A percentile compares a stretch with the other conserved stretches of the same genome.
phyloP scores from a whole-genome alignment of 805 yeast genomes.

The Trichomonascus vanleenenianus region DNA sequence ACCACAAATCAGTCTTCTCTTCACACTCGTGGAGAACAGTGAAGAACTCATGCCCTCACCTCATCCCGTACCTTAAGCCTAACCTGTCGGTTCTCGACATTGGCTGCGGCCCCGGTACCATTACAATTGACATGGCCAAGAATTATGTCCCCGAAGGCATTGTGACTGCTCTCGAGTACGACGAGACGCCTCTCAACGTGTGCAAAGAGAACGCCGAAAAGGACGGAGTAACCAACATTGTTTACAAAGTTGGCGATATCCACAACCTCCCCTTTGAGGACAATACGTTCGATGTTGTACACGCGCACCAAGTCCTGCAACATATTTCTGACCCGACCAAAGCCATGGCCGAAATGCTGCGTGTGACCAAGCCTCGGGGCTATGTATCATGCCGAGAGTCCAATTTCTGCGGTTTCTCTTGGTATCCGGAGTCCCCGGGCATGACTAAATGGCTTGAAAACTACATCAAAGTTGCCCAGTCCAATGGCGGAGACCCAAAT shows the following conservation, averaged over 20 bases:
- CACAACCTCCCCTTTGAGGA: conserved; percentile 31
- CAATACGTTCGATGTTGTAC: conserved; percentile 34
- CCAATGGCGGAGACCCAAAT: conserved; percentile 18
- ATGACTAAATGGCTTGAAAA: conserved; percentile 11
- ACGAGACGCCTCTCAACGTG: conserved; percentile 26
- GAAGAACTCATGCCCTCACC: conserved; percentile 24
- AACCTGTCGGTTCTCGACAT: conserved; percentile 31
- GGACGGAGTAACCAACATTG: conserved; percentile 16
- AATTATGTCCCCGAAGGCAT: conserved; percentile 26
- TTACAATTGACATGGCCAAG: conserved; percentile 30
- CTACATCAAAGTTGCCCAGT: conserved; percentile 12
- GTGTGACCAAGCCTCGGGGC: conserved; percentile 33
- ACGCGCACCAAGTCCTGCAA: conserved; percentile 33
- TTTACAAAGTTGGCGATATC: conserved; percentile 27
- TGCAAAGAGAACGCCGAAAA: conserved; percentile 18
- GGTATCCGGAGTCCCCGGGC: conserved; percentile 16
- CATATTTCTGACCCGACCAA: conserved; percentile 31
- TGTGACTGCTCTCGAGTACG: conserved; percentile 31
- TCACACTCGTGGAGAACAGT: conserved; percentile 33
- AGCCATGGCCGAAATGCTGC: conserved; percentile 31
- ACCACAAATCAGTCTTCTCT: conserved; percentile 17
- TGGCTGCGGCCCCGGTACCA: conserved; percentile 39
- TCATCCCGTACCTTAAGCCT: conserved; percentile 26
- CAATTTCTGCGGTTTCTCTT: conserved; percentile 19
- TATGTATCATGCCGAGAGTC: conserved; percentile 31